Evolutionary conservation across 306 rosid species (phyloP).

Genomic region (Trifolium dubium): DNA sequence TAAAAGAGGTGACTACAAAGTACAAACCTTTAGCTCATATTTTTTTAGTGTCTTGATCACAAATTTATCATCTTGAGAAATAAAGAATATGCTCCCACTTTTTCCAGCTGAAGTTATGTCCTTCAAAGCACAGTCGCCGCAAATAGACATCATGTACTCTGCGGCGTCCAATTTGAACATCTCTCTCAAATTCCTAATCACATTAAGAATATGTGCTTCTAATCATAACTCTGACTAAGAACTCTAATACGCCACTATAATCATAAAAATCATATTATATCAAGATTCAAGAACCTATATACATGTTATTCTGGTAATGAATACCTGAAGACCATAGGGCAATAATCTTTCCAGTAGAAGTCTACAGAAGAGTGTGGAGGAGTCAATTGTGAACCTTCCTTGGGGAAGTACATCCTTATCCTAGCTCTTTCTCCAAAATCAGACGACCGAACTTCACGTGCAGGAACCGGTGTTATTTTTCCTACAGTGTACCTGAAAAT

Average conservation of each 20-base stretch:
- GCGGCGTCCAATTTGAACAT: slow-evolving; percentile 99
- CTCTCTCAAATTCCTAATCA: slow-evolving; percentile 90
- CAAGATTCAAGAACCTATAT: neutral
- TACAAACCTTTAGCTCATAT: slow-evolving; percentile 87
- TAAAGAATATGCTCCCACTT: slow-evolving; percentile 98
- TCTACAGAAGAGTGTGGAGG: slow-evolving; percentile 89
- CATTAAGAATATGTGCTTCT: slow-evolving; percentile 5
- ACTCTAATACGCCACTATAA: neutral
- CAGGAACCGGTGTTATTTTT: slow-evolving; percentile 93
- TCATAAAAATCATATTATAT: neutral
- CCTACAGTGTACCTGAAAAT: slow-evolving; percentile 95
- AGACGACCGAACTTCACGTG: slow-evolving; percentile 91
- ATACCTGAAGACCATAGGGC: slow-evolving; percentile 99
- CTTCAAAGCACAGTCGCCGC: slow-evolving; percentile 85
- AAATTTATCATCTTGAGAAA: slow-evolving; percentile 95
- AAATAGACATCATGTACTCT: slow-evolving; percentile 98
- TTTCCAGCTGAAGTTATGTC: slow-evolving; percentile 93
- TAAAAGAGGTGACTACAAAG: slow-evolving; percentile 40
- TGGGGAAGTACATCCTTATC: slow-evolving; percentile 90
- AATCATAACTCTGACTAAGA: neutral
- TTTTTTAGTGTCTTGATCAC: slow-evolving; percentile 87
- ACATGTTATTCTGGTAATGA: slow-evolving; percentile 21
- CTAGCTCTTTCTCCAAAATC: slow-evolving; percentile 95
- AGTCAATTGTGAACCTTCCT: slow-evolving; percentile 82
- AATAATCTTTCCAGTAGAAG: slow-evolving; percentile 96